Percentiles rank a stretch among this genome's conserved stretches.
phyloP scores from a whole-genome alignment of 495 filamentous ascomycete genomes.

The Talaromyces liani region DNA sequence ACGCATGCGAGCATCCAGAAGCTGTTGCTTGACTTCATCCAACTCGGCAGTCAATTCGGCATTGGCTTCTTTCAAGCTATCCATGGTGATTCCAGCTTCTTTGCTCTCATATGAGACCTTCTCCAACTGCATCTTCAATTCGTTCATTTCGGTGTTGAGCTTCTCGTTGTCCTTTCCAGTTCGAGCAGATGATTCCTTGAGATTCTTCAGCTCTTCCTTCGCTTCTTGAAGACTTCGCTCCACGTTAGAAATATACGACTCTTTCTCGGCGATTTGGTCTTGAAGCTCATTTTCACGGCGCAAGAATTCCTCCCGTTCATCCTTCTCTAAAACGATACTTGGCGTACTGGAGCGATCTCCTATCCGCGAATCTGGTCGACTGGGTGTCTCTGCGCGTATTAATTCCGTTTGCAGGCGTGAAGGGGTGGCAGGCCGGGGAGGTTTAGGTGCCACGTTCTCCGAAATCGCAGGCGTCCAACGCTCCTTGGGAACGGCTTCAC shows the following conservation, averaged over 20 bases:
- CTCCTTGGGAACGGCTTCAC: constrained; percentile 84
- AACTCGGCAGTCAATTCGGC: constrained; percentile 82
- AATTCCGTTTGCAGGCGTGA: constrained; percentile 60
- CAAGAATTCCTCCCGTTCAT: constrained; percentile 94
- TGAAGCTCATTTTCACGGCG: constrained; percentile 94
- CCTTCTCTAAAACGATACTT: constrained; percentile 83
- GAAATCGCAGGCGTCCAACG: constrained; percentile 58
- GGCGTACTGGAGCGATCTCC: constrained; percentile 87
- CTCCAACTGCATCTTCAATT: constrained; percentile 91
- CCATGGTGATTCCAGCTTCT: constrained; percentile 95
- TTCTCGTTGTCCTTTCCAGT: constrained; percentile 82
- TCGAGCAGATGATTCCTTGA: constrained; percentile 77
- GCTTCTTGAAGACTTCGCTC: constrained; percentile 73
- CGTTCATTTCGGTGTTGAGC: constrained; percentile 75
- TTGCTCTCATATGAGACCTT: constrained; percentile 92
- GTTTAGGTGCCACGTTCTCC: constrained; percentile 50
- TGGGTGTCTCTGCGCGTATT: constrained; percentile 51
- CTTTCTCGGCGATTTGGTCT: constrained; percentile 90
- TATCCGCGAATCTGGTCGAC: constrained; percentile 68
- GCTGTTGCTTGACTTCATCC: constrained; percentile 93
- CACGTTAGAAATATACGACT: constrained; percentile 66
- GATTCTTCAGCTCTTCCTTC: constrained; percentile 69
- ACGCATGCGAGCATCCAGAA: constrained; percentile 90
- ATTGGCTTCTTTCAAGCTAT: constrained; percentile 92
- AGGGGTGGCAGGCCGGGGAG: constrained; percentile 69